Evolutionary conservation across 2,329 filamentous ascomycete species (phyloP), one percentile per base, ranked within the genome.

Genomic region (Alternaria brassicicola): DNA sequence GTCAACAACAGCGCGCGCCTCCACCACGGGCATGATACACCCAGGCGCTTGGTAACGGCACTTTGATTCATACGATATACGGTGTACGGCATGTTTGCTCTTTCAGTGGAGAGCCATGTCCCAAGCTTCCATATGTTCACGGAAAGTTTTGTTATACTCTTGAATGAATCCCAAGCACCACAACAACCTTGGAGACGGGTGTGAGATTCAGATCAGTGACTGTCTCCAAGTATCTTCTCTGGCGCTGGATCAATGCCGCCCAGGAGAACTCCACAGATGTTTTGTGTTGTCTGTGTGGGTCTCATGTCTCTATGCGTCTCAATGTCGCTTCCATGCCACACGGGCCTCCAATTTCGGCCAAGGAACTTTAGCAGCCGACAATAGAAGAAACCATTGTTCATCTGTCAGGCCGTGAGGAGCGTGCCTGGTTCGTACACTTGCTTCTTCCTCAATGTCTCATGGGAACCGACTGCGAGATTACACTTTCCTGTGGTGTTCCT

Each of bases 1-100:
- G 48, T 45, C 54, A 33, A 38, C 17, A 21, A 50, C 38, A 50
- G 52, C 52, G 52, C 52, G 52, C 52, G 36, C 28, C 45, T 55
- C 52, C 52, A 51, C 52, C 38, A 21, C 17, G 15, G 25, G 42
- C 45, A 33, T 49, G 43, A 41, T 35, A 42, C 21, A 41, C 25
- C 33, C 45, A 55, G 25, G 52, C 43, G 36, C 43, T 31, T 47
- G 52, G 31, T 35, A 46, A 17, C 26, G 12, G 21, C n/a, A 23
- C 47, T 17, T 42, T 15, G 23, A 23, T 46, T 30, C 26, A 46
- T 36, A 21, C 41, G 30, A 46, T 38, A 25, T 21, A 47, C 25
- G 51, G 41, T 38, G 51, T 46, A 33, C 30, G 17, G 19, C 17
- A 23, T 47, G 15, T 47, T 47, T 47, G 19, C 43, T 47, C 8